phyloP scores from a whole-genome alignment of 805 yeast species.

The Starmerella asiatica region DNA sequence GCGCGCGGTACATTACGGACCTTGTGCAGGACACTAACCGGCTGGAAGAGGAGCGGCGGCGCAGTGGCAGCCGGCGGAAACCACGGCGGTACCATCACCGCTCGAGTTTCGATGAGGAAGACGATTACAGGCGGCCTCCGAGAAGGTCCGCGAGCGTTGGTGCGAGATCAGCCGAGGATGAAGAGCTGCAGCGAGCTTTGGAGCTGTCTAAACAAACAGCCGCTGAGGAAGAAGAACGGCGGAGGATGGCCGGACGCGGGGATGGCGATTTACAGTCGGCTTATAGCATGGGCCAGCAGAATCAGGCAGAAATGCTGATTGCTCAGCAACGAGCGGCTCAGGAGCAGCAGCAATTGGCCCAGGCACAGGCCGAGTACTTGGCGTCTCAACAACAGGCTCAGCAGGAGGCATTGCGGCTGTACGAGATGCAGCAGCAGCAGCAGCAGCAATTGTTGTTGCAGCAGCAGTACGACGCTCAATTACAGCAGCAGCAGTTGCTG shows the following conservation, averaged over 20 bases:
- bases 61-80: constrained; percentile 17
- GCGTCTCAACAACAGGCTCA: constrained; percentile 21
- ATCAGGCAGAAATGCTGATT: constrained; percentile 22
- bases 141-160: constrained; percentile 29
- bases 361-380: constrained; percentile 31
- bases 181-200: constrained; percentile 64
- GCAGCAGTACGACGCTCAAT: constrained; percentile 26
- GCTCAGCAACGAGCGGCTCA: constrained; percentile 22
- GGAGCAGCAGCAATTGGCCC: constrained; percentile 20
- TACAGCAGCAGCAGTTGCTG: constrained; percentile 20
- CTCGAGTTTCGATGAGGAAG: constrained; percentile 18
- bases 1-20: constrained; percentile 79
- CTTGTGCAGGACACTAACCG: constrained; percentile 71
- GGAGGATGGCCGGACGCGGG: constrained; percentile 28
- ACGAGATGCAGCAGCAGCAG: constrained; percentile 26
- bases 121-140: constrained; percentile 22
- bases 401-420: constrained; percentile 19
- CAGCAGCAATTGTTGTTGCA: constrained; percentile 16
- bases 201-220: constrained; percentile 73
- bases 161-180: constrained; percentile 49
- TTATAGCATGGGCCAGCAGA: constrained; percentile 57
- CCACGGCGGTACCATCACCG: constrained; percentile 10
- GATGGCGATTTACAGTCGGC: constrained; percentile 49
- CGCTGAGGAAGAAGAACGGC: constrained; percentile 52
- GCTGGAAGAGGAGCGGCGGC: constrained; percentile 50